A percentile compares a stretch with the other conserved stretches of the same genome.
phyloP scores from a whole-genome alignment of 2,329 filamentous ascomycete species.

The Pleoardoris graminearum region DNA sequence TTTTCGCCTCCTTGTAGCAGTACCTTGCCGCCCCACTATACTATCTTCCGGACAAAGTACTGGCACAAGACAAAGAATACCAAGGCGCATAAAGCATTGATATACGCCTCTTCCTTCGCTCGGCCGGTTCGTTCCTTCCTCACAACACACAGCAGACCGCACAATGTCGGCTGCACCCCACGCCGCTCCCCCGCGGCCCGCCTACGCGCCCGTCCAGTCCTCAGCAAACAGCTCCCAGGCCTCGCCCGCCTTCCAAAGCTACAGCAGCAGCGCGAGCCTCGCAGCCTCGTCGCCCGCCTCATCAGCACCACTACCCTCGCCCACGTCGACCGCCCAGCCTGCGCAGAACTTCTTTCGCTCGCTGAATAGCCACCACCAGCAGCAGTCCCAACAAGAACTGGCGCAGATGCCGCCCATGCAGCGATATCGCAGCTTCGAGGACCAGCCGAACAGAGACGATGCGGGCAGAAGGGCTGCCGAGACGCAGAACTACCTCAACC shows the following conservation, averaged over 20 bases:
- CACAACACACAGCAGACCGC: not conserved
- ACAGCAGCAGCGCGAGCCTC: constrained; percentile 49
- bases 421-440: constrained; percentile 36
- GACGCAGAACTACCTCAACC: constrained; percentile 69
- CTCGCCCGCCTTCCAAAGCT: constrained; percentile 46
- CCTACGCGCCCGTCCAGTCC: constrained; percentile 43
- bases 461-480: constrained; percentile 46
- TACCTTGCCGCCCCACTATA: constrained; percentile 19
- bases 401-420: constrained; percentile 33
- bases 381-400: constrained; percentile 34
- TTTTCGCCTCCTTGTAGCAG: constrained; percentile 14
- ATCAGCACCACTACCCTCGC: constrained; percentile 39
- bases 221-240: constrained; percentile 28
- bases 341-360: constrained; percentile 40
- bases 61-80: not conserved
- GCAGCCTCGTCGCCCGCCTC: constrained; percentile 39
- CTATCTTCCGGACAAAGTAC: constrained; percentile 1
- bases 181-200: constrained; percentile 30
- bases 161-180: constrained; percentile 30
- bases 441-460: constrained; percentile 39
- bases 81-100: not conserved
- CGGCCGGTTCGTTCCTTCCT: not conserved
- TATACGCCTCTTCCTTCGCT: not conserved
- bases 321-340: constrained; percentile 35
- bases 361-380: constrained; percentile 34